A percentile compares a stretch with the other conserved stretches of the same genome.
Conservation (phyloP, 495 filamentous ascomycete genomes). For the Pseudoneurospora amorphoporcata region DNA sequence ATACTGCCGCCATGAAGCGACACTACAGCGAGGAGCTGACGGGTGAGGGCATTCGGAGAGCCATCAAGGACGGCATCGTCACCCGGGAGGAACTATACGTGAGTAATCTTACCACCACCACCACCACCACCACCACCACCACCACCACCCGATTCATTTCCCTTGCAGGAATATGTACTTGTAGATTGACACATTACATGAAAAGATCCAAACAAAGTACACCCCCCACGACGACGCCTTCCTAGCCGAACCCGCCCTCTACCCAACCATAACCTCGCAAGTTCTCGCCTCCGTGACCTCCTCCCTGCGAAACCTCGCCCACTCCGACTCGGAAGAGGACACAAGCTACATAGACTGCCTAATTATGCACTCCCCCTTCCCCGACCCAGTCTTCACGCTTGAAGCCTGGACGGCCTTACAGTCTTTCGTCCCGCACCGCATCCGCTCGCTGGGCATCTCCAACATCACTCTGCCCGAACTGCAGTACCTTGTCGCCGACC, state of each 20-base stretch:
- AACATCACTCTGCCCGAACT: slow-evolving; percentile 53
- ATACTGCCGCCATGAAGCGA: slow-evolving; percentile 69
- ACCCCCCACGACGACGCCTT: slow-evolving; percentile 50
- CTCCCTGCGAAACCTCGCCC: slow-evolving; percentile 56
- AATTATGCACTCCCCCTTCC: slow-evolving; percentile 60
- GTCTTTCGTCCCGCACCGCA: slow-evolving; percentile 49
- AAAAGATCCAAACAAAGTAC: slow-evolving; percentile 73
- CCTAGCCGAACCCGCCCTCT: slow-evolving; percentile 49
- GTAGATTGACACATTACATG: slow-evolving; percentile 1
- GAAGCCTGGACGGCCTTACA: slow-evolving; percentile 55
- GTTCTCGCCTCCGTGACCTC: slow-evolving; percentile 54
- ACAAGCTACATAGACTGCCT: slow-evolving; percentile 59
- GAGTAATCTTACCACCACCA: background rate
- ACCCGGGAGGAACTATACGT: slow-evolving; percentile 49
- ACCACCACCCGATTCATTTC: no score
- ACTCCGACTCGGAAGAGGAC: slow-evolving; percentile 16
- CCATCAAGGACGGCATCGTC: slow-evolving; percentile 46
- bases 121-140: background rate
- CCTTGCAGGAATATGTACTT: no score
- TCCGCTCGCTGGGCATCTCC: slow-evolving; percentile 62
- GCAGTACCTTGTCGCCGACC: slow-evolving; percentile 28
- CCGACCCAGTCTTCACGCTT: slow-evolving; percentile 45
- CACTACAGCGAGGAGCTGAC: slow-evolving; percentile 72
- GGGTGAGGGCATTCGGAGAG: slow-evolving; percentile 50
- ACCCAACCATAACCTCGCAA: slow-evolving; percentile 44